These are phyloP conservation scores for Brettanomyces custersianus DNA, from an alignment of 805 yeast species.

Conservation along the genomic window DNA sequence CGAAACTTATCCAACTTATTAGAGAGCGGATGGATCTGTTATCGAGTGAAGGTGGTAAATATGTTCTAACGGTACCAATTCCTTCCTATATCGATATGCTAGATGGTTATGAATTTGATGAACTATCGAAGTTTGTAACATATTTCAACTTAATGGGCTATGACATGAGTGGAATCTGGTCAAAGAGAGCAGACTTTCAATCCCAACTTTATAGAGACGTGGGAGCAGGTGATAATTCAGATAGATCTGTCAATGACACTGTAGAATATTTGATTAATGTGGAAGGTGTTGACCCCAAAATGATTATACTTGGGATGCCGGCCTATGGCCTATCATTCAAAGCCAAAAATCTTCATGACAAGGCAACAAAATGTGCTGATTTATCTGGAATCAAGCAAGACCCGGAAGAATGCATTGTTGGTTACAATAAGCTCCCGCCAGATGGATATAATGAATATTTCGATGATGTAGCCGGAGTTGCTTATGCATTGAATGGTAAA, in stretches of 20 bases:
- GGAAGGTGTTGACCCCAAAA: constrained; percentile 18
- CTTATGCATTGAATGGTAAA: constrained; percentile 33
- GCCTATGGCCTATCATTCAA: constrained; percentile 51
- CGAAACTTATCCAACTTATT: constrained; percentile 14
- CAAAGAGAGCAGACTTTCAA: constrained; percentile 51
- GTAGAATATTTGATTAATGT: constrained; percentile 21
- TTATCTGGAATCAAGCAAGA: constrained; percentile 7
- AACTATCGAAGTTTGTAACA: constrained; percentile 50
- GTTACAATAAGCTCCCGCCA: constrained; percentile 18
- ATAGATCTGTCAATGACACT: constrained; percentile 35
- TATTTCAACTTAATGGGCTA: constrained; percentile 90
- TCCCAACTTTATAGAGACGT: constrained; percentile 44
- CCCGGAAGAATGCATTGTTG: constrained; percentile 14
- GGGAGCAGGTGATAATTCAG: constrained; percentile 9
- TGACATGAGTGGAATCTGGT: constrained; percentile 81
- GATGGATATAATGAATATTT: constrained; percentile 31
- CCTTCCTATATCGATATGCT: constrained; percentile 55
- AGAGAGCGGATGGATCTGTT: neutral
- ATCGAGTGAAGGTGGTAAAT: constrained; percentile 21
- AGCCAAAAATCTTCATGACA: constrained; percentile 7
- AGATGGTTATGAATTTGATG: constrained; percentile 31
- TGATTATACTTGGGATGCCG: constrained; percentile 80
- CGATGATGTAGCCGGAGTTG: constrained; percentile 46
- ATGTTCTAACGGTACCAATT: constrained; percentile 59
- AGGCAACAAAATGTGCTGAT: constrained; percentile 16